Evolutionary conservation across 306 rosid species (phyloP).

Genomic region (Alnus glutinosa): DNA sequence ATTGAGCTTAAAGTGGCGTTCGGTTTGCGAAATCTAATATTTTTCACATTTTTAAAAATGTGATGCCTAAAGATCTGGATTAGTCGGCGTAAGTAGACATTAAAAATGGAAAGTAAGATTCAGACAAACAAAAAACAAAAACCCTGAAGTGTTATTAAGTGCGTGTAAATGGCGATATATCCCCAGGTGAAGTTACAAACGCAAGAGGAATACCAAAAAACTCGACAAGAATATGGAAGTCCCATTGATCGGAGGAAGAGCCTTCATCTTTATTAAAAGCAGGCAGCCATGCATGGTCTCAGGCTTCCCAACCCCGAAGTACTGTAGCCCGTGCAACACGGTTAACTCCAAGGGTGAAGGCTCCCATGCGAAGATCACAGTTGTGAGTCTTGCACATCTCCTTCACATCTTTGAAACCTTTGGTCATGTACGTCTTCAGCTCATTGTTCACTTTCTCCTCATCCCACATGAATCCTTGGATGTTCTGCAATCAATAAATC

Average conservation of each 20-base stretch:
- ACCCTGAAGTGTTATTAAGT: neutral
- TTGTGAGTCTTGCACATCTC: slow-evolving; percentile 78
- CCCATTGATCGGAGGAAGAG: neutral
- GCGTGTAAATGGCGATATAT: neutral
- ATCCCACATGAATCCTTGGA: slow-evolving; percentile 97
- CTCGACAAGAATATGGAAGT: neutral
- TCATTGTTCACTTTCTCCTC: slow-evolving; percentile 84
- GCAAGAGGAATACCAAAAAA: neutral
- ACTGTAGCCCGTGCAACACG: slow-evolving; percentile 89
- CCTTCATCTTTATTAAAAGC: slow-evolving; percentile 3
- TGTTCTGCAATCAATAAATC: slow-evolving; percentile 56
- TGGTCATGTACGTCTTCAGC: slow-evolving; percentile 69
- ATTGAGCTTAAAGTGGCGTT: too few relatives aligned
- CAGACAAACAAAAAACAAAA: neutral
- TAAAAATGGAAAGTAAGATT: neutral
- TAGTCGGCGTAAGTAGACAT: neutral
- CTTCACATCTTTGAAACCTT: slow-evolving; percentile 82
- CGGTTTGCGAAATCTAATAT: too few relatives aligned
- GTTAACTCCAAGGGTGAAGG: slow-evolving; percentile 79
- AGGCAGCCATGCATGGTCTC: slow-evolving; percentile 22
- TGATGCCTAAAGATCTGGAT: neutral
- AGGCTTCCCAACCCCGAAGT: slow-evolving; percentile 97
- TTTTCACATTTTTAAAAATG: too few relatives aligned
- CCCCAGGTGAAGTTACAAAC: too few relatives aligned
- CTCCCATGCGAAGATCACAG: slow-evolving; percentile 94